Evolutionary conservation across 2,329 filamentous ascomycete species (phyloP).

Genomic region (Neofusicoccum sp.): DNA sequence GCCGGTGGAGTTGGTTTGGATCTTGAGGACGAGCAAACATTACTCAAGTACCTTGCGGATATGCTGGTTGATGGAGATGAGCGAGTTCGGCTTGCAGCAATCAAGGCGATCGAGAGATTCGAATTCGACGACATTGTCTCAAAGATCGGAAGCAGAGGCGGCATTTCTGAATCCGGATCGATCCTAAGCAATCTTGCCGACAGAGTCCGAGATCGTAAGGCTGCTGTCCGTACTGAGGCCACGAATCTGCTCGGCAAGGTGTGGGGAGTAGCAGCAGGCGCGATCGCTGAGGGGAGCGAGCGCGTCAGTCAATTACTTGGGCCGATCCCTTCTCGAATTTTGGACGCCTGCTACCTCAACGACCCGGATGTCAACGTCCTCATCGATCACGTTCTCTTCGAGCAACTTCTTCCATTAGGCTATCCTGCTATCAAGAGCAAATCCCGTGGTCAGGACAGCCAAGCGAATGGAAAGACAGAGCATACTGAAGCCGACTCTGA

Average conservation of each 20-base stretch:
- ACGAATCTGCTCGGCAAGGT: constrained; percentile 83
- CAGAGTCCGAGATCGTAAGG: constrained; percentile 83
- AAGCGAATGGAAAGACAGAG: constrained; percentile 47
- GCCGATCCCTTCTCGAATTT: constrained; percentile 80
- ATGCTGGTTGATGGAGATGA: constrained; percentile 89
- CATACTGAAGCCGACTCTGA: constrained; percentile 63
- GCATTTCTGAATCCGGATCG: constrained; percentile 74
- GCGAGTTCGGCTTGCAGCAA: constrained; percentile 85
- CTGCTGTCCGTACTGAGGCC: constrained; percentile 78
- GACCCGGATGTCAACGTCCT: constrained; percentile 83
- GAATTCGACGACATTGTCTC: constrained; percentile 77
- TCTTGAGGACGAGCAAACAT: constrained; percentile 74
- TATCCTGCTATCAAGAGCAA: constrained; percentile 73
- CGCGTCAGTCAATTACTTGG: constrained; percentile 73
- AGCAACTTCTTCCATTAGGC: constrained; percentile 84
- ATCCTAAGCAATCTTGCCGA: constrained; percentile 82
- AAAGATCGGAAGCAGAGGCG: constrained; percentile 77
- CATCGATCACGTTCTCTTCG: constrained; percentile 82
- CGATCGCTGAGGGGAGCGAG: constrained; percentile 82
- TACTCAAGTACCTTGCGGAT: constrained; percentile 74
- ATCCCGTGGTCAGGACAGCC: constrained; percentile 58
- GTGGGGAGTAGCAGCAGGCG: constrained; percentile 91
- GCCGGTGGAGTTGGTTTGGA: constrained; percentile 88
- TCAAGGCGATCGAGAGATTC: constrained; percentile 81
- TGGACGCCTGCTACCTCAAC: constrained; percentile 88